Evolutionary conservation across 768 basidiomycete genomes (phyloP).

Genomic region (Scleroderma bovista): DNA sequence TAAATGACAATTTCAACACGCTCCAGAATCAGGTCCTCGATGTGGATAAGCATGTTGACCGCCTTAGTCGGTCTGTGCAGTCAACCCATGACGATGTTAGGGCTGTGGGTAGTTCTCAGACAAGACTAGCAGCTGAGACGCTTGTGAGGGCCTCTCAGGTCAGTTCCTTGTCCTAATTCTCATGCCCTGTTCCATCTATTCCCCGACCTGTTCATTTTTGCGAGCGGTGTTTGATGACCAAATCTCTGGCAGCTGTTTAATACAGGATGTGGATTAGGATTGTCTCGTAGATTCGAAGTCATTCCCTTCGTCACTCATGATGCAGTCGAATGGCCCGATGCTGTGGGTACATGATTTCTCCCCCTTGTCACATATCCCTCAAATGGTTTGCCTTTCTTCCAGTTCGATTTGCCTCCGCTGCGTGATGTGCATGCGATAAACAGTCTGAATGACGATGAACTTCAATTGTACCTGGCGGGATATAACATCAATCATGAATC

Average conservation of each 20-base stretch:
- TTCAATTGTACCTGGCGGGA: background rate
- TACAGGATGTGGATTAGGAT: background rate
- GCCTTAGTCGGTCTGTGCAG: background rate
- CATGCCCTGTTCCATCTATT: too few species aligned
- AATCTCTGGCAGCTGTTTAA: background rate
- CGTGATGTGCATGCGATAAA: background rate
- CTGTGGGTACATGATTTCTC: background rate
- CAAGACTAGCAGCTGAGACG: background rate
- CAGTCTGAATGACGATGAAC: background rate
- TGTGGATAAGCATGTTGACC: background rate
- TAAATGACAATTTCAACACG: background rate
- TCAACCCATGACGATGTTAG: background rate
- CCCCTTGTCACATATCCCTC: background rate
- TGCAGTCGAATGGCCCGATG: background rate
- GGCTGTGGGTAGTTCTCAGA: background rate
- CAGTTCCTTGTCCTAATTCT: background rate
- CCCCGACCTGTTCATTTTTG: too few species aligned
- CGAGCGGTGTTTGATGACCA: too few species aligned
- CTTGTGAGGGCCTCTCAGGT: background rate
- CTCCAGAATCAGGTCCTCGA: background rate
- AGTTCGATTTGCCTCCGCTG: background rate
- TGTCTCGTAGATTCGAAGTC: background rate
- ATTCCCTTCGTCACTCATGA: background rate
- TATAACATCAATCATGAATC: background rate
- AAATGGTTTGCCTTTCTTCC: background rate